A percentile compares a stretch with the other conserved stretches of the same genome.
Evolutionary conservation across 2,329 filamentous ascomycete species (phyloP).

Genomic region (Talaromyces sp.): DNA sequence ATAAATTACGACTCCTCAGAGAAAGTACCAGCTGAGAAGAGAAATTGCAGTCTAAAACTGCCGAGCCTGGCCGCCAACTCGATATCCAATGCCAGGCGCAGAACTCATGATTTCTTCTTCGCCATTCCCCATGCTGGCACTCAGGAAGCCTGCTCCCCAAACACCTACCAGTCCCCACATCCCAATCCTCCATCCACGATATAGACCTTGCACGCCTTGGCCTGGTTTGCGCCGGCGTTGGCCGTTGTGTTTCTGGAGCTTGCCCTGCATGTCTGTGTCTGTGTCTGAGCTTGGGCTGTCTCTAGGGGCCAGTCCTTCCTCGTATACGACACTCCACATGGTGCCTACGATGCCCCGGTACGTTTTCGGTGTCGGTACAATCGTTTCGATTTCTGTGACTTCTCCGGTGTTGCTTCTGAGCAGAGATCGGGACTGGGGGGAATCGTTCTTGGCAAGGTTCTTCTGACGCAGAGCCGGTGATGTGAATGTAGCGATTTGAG

Average conservation of each 20-base stretch:
- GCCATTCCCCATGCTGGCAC: slow-evolving; percentile 28
- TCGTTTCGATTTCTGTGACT: slow-evolving; percentile 54
- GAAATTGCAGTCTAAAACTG: background rate
- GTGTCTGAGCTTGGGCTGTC: slow-evolving; percentile 37
- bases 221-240: slow-evolving; percentile 43
- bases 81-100: slow-evolving; percentile 14
- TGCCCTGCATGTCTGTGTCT: slow-evolving; percentile 29
- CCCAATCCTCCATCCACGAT: slow-evolving; percentile 53
- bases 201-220: slow-evolving; percentile 52
- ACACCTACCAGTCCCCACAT: slow-evolving; percentile 52
- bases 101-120: slow-evolving; percentile 29
- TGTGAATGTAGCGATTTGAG: slow-evolving; percentile 70
- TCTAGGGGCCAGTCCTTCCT: slow-evolving; percentile 60
- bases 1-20: background rate
- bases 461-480: slow-evolving; percentile 45
- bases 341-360: slow-evolving; percentile 88
- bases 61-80: slow-evolving; percentile 3
- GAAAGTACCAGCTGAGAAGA: background rate
- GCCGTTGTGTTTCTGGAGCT: slow-evolving; percentile 26
- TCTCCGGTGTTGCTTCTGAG: slow-evolving; percentile 13
- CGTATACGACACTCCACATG: slow-evolving; percentile 77
- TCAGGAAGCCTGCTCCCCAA: slow-evolving; percentile 46
- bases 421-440: slow-evolving; percentile 6
- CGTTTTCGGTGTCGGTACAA: slow-evolving; percentile 67
- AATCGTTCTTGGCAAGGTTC: slow-evolving; percentile 4